Base-by-base conservation (phyloP, 208 protist species). In the Leishmania turanica region DNA sequence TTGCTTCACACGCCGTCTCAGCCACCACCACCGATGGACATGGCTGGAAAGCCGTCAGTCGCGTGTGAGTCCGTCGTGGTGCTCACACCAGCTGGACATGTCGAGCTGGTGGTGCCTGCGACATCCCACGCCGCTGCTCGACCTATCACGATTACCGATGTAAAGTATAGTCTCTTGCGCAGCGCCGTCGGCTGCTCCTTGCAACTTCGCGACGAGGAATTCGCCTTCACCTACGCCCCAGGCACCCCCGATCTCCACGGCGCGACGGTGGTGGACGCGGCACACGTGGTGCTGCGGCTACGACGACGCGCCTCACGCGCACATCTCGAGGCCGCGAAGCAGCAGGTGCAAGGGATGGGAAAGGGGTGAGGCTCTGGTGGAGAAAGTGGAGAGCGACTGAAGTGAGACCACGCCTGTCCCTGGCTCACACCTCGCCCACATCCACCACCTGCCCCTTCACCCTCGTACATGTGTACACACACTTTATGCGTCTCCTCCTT, bases 121-220 rank as follows among this genome's bases (percentile, higher is more conserved):
- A 54, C 17, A 51, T 45, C 60, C 27, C 17, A 56, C 8, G 27
- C 58, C 31, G 27, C 51, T 27, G 34, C 21, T 45, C 42, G 42
- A 5, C 42, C 81, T 19, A 82, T 91, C 6, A 92, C 86, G 4
- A 68, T 91, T 5, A 54, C 65, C 15, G 92, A 96, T 85, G 78
- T 93, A 3, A 84, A 88, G 72, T 47, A 84, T 60, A 90, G 84
- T 65, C 64, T 94, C 17, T 47, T 91, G 69, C 76, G 90, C 75
- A 90, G 83, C 37, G 87, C 87, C 6, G 75, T 93, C 42, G 92
- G 90, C 15, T 87, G 85, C 40, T 85, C 84, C 15, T 68, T 93
- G 71, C 86, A 84, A n/a, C 69, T 93, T 51, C 60, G 77, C 11
- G 66, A 47, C 54, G 71, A 85, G 11, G n/a, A 68, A 31, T 40